phyloP scores from a whole-genome alignment of 768 basidiomycete species.

The Mycena pura region DNA sequence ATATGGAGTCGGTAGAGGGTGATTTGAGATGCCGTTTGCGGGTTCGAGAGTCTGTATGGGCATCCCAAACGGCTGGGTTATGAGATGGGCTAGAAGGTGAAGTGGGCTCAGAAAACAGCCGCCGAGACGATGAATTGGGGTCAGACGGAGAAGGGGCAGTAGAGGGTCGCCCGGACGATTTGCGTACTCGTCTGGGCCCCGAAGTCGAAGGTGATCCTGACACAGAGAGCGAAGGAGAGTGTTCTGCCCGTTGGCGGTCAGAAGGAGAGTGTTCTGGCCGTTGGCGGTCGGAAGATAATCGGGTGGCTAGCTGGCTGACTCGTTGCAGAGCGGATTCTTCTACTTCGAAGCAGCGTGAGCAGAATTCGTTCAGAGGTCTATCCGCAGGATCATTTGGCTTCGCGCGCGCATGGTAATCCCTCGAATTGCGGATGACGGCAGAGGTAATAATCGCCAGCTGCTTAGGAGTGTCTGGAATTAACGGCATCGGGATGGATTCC shows the following conservation, averaged over 20 bases:
- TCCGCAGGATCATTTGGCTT: conserved; percentile 44
- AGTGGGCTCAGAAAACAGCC: conserved; percentile 32
- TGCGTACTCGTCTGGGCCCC: conserved; percentile 20
- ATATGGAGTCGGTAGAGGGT: conserved; percentile 62
- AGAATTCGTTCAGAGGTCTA: conserved; percentile 59
- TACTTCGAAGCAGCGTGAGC: conserved; percentile 66
- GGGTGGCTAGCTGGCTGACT: conserved; percentile 62
- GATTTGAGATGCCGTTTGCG: conserved; percentile 53
- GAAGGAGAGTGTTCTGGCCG: conserved; percentile 29
- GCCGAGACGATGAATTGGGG: conserved; percentile 28
- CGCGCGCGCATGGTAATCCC: conserved; percentile 45
- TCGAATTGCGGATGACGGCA: conserved; percentile 72
- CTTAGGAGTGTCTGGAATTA: conserved; percentile 78
- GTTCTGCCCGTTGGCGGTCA: conserved; percentile 30
- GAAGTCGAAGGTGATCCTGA: conserved; percentile 18
- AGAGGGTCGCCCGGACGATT: conserved; percentile 47
- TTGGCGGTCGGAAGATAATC: conserved; percentile 39
- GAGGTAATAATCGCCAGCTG: conserved; percentile 81
- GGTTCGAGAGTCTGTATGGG: conserved; percentile 19
- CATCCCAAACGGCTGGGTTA: conserved; percentile 34
- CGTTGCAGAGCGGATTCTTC: conserved; percentile 73
- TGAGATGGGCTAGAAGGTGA: conserved; percentile 24
- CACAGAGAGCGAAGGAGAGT: conserved; percentile 23
- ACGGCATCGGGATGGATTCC: conserved; percentile 77
- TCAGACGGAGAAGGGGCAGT: conserved; percentile 53